Base-by-base conservation (phyloP, 345 rosid genomes). In the Lenwebbia sp. region DNA sequence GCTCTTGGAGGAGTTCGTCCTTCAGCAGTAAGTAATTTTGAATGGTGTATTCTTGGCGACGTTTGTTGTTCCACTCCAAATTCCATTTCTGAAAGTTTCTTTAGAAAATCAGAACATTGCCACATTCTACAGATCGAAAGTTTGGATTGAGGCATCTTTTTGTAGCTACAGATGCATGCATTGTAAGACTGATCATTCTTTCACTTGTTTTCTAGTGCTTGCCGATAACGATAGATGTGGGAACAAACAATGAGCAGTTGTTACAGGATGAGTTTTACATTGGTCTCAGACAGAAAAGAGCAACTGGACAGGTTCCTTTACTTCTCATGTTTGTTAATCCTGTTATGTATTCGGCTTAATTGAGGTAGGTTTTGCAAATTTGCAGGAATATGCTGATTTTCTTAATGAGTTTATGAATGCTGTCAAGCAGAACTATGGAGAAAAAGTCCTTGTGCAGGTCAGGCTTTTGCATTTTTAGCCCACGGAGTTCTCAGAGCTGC, bases 1-100 rank as follows among this genome's bases (percentile, higher is more conserved):
- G 98, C 99, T 52, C 98, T 96, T 62, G 99, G 99, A 87, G 99
- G 99, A 75, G 88, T 95, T 89, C 98, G 97, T 89, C 99, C 98
- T 56, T 96, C 99, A 1, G 93, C 95, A 40, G 97, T 94, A 92
- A 90, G 95, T 89, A 85, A 76, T 88, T 84, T 25, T 51, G 12
- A 60, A 78, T 70, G 49, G 23, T 28, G 41, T 44, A 4, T 56
- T 58, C 30, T 47, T 62, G 47, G 37, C 12, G 25, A 44, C 37
- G 40, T 52, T 51, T 58, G 2, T 23, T 47, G 3, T 70, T 54
- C 55, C 50, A 19, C 22, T 7, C n/a, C 62, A 70, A 3, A 49
- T 83, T 52, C 12, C 5, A 21, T 88, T 82, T n/a, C 44, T 6
- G 0, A 70, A 33, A 33, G 6, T 30, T 56, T 25, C 1, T 56